These are phyloP conservation scores for Kwoniella bestiolae DNA, from an alignment of 768 basidiomycete genomes.

Conservation along the genomic window DNA sequence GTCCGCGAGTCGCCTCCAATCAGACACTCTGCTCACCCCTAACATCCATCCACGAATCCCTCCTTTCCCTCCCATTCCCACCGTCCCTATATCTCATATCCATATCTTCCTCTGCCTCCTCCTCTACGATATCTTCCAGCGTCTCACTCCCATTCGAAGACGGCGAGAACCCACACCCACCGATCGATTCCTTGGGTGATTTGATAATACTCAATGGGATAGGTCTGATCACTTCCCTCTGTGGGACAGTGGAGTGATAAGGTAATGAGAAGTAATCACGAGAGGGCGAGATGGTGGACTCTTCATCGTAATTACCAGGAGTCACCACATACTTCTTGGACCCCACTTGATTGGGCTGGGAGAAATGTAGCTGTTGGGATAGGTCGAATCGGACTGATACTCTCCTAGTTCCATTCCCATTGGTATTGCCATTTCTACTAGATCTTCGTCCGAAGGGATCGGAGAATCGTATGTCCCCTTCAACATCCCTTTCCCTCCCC, in stretches of 20 bases:
- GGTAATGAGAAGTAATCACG: conserved; percentile 10
- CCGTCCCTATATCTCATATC: not conserved
- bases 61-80: not conserved
- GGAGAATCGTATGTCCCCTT: not conserved
- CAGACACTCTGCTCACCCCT: conserved; percentile 8
- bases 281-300: too few species aligned
- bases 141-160: conserved; percentile 1
- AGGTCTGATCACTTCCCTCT: not conserved
- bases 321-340: not conserved
- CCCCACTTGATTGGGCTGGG: not conserved
- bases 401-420: conserved; percentile 2
- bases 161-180: not conserved
- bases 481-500: not conserved
- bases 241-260: not conserved
- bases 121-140: conserved; percentile 1
- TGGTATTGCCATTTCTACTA: not conserved
- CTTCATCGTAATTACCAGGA: not conserved
- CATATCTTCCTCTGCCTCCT: conserved; percentile 2
- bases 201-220: conserved; percentile 11
- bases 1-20: not conserved
- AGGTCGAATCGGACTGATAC: conserved; percentile 14
- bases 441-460: conserved; percentile 3
- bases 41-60: conserved; percentile 6
- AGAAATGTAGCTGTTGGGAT: not conserved
- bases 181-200: not conserved